Evolutionary conservation across 805 yeast genomes (phyloP).

Genomic region (Wickerhamomyces hampshirensis): DNA sequence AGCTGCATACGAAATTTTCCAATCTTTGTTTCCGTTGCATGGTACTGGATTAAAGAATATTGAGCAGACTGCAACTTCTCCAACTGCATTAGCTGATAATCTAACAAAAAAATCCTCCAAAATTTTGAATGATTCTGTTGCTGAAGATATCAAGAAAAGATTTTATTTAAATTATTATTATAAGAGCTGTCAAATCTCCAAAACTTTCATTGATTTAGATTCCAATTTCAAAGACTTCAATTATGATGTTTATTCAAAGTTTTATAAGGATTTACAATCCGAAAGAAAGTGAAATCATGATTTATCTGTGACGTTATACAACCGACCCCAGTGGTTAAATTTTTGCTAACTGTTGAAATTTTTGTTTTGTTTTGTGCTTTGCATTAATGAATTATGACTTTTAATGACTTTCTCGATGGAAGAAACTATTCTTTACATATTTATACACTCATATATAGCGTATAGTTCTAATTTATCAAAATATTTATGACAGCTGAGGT

Average conservation of each 20-base stretch:
- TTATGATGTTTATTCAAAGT: conserved; percentile 39
- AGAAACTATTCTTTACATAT: not conserved
- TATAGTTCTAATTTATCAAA: too few relatives aligned
- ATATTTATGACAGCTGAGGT: too few relatives aligned
- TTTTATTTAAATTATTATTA: conserved; percentile 39
- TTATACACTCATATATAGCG: too few relatives aligned
- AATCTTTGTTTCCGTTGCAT: conserved; percentile 64
- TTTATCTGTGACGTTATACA: too few relatives aligned
- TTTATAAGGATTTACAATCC: conserved; percentile 27
- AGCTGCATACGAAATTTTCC: conserved; percentile 94
- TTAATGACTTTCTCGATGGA: not conserved
- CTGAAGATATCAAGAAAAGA: conserved; percentile 14
- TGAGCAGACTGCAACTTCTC: conserved; percentile 19
- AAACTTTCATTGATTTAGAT: conserved; percentile 58
- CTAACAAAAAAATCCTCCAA: conserved; percentile 12
- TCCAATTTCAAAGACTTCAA: conserved; percentile 56
- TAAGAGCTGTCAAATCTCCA: conserved; percentile 57
- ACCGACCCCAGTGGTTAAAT: too few relatives aligned
- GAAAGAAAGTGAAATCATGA: conserved; percentile 2
- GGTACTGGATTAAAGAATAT: conserved; percentile 22
- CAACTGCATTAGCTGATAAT: conserved; percentile 9
- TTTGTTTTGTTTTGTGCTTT: too few relatives aligned
- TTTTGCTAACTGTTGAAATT: too few relatives aligned
- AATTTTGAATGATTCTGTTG: conserved; percentile 11
- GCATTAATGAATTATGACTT: too few relatives aligned